Conservation (phyloP, 352 stramenopile species). For the Globisporangium mamillatum region DNA sequence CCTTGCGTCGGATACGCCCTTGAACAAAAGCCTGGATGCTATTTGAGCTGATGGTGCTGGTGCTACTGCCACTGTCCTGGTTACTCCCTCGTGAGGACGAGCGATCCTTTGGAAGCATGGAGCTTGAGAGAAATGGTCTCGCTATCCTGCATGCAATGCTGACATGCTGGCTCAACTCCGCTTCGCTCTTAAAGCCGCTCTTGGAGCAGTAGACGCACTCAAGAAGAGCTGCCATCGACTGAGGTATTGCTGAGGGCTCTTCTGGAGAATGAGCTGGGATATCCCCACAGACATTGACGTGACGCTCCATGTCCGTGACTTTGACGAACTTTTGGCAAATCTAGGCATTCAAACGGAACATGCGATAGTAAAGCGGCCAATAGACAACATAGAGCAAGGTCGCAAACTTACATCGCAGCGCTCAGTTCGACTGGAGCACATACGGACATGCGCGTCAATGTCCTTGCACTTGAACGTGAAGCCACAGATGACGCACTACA, state of each 20-base stretch:
- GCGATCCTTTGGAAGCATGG: background rate
- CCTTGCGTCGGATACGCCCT: constrained; percentile 32
- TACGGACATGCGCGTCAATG: constrained; percentile 24
- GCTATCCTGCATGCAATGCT: constrained; percentile 37
- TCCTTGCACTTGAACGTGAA: constrained; percentile 54
- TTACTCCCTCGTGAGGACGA: constrained; percentile 1
- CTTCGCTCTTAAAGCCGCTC: constrained; percentile 21
- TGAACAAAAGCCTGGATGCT: constrained; percentile 22
- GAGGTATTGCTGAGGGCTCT: background rate
- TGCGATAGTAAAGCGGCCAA: background rate
- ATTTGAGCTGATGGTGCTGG: background rate
- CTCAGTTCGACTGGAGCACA: constrained; percentile 55
- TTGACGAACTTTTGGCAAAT: constrained; percentile 48
- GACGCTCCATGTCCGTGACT: constrained; percentile 31
- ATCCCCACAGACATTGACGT: constrained; percentile 17
- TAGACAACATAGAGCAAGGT: too few species aligned
- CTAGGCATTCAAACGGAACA: constrained; percentile 13
- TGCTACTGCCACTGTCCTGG: background rate
- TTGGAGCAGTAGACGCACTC: constrained; percentile 52
- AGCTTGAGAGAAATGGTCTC: constrained; percentile 24
- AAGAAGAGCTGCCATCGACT: background rate
- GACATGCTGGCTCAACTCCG: constrained; percentile 32
- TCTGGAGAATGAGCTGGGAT: background rate
- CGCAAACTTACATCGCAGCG: constrained; percentile 40
- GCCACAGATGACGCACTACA: constrained; percentile 43